Percentiles rank a stretch among this genome's conserved stretches.
These are phyloP conservation scores for Stylosanthes scabra DNA, from an alignment of 331 rosid species.

Conservation along the genomic window DNA sequence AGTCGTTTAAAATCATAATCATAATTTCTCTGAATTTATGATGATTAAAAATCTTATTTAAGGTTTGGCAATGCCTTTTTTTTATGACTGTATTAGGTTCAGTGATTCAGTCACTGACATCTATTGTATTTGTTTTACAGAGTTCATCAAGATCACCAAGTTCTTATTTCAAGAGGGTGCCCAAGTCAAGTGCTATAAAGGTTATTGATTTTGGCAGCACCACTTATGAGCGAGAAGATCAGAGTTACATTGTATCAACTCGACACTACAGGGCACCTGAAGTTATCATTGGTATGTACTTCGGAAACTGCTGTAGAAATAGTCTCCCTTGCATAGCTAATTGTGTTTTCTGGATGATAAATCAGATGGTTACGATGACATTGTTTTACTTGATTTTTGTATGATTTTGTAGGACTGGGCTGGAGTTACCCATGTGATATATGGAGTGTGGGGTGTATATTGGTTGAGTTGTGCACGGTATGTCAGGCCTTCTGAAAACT, in stretches of 20 bases:
- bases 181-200: conserved; percentile 84
- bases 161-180: conserved; percentile 71
- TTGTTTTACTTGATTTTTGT: background rate
- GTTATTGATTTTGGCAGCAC: conserved; percentile 97
- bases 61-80: background rate
- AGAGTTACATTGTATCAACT: conserved; percentile 83
- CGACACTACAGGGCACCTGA: conserved; percentile 97
- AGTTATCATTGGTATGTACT: conserved; percentile 71
- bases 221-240: conserved; percentile 76
- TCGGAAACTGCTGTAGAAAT: background rate
- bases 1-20: background rate
- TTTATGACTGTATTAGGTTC: background rate
- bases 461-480: conserved; percentile 95
- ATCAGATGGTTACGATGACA: background rate
- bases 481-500: background rate
- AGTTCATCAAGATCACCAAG: conserved; percentile 71
- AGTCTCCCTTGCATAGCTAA: background rate
- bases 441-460: conserved; percentile 99
- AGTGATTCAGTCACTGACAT: background rate
- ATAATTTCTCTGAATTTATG: no score
- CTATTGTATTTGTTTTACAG: conserved; percentile 36
- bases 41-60: background rate
- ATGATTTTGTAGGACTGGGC: conserved; percentile 68
- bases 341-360: background rate
- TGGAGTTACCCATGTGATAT: conserved; percentile 96